A percentile compares a stretch with the other conserved stretches of the same genome.
Conservation (phyloP, 2,329 filamentous ascomycete species). For the Ophiostoma australiae region DNA sequence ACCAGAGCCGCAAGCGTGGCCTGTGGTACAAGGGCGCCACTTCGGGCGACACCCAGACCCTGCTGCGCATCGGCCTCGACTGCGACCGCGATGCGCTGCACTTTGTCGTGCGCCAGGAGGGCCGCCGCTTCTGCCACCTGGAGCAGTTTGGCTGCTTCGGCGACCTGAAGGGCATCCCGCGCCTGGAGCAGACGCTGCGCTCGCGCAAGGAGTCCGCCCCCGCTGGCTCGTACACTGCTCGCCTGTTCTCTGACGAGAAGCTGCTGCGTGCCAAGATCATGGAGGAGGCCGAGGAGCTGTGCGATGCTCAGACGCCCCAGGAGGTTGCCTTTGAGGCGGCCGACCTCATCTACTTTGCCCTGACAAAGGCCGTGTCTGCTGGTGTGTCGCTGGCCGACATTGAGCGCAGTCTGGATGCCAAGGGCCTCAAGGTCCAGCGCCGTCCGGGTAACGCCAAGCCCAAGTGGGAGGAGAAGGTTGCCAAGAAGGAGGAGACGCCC, state of each 20-base stretch:
- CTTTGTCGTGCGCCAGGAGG: constrained; percentile 85
- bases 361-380: constrained; percentile 80
- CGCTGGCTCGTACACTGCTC: constrained; percentile 84
- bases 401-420: constrained; percentile 85
- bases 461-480: constrained; percentile 78
- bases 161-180: constrained; percentile 71
- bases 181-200: constrained; percentile 79
- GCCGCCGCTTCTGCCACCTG: constrained; percentile 85
- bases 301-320: constrained; percentile 61
- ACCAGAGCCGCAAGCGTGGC: constrained; percentile 91
- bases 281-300: constrained; percentile 95
- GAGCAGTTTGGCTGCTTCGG: constrained; percentile 92
- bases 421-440: constrained; percentile 92
- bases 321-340: constrained; percentile 92
- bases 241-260: constrained; percentile 87
- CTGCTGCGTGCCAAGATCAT: constrained; percentile 93
- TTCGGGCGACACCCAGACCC: constrained; percentile 87
- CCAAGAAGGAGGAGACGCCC: constrained; percentile 22
- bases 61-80: constrained; percentile 78
- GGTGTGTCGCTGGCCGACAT: constrained; percentile 85
- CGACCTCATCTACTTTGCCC: constrained; percentile 90
- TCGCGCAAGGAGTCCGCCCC: constrained; percentile 79
- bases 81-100: constrained; percentile 91
- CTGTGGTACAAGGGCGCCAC: constrained; percentile 96
- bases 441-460: constrained; percentile 91